A percentile compares a stretch with the other conserved stretches of the same genome.
These are phyloP conservation scores for Phytophthora litchii DNA, from an alignment of 352 stramenopile genomes.

Conservation along the genomic window DNA sequence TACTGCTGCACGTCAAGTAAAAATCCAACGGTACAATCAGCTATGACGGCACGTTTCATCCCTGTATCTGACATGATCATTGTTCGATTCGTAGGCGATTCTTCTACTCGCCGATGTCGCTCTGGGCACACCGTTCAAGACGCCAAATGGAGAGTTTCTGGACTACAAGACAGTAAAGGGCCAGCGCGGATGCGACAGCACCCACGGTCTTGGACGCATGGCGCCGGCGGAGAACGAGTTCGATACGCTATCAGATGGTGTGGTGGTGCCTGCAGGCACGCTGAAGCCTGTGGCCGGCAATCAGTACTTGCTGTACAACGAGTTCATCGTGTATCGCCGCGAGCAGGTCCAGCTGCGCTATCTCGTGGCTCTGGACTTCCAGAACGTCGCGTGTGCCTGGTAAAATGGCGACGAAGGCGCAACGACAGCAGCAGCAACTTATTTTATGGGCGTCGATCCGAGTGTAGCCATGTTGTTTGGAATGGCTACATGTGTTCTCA, in stretches of 20 bases:
- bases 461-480: constrained; percentile 16
- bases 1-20: constrained; percentile 53
- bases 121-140: constrained; percentile 35
- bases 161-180: constrained; percentile 33
- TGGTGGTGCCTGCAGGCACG: constrained; percentile 42
- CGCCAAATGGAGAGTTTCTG: constrained; percentile 24
- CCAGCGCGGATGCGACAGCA: constrained; percentile 34
- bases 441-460: constrained; percentile 9
- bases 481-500: constrained; percentile 14
- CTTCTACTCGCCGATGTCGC: constrained; percentile 51
- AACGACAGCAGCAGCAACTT: constrained; percentile 1
- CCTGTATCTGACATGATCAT: constrained; percentile 2
- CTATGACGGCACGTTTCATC: not conserved
- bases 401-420: constrained; percentile 4
- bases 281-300: constrained; percentile 19
- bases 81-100: constrained; percentile 17
- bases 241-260: constrained; percentile 36
- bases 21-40: constrained; percentile 31
- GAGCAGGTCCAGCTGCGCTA: constrained; percentile 55
- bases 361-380: constrained; percentile 35
- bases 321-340: constrained; percentile 53
- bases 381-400: constrained; percentile 22
- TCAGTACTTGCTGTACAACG: constrained; percentile 48
- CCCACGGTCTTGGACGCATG: constrained; percentile 39
- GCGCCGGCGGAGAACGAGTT: constrained; percentile 29